These are phyloP conservation scores for Cryomyces minteri DNA, from an alignment of 495 filamentous ascomycete species.

Conservation along the genomic window DNA sequence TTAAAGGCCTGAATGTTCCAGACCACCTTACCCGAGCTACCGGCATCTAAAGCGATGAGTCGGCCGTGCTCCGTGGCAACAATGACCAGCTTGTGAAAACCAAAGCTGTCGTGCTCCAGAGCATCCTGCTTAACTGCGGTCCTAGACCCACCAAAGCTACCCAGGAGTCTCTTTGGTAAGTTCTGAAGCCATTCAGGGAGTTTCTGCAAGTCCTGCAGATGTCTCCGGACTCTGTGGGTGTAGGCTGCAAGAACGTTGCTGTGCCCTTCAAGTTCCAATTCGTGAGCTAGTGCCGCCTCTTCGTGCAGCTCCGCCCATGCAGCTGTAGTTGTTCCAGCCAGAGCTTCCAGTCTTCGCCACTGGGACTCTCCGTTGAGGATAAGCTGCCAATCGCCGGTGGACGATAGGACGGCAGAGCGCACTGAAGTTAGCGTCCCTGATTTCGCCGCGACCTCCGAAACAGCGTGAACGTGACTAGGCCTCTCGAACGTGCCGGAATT, in stretches of 20 bases:
- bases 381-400: slow-evolving; percentile 62
- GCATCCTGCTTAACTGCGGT: slow-evolving; percentile 27
- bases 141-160: slow-evolving; percentile 41
- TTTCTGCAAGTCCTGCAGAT: slow-evolving; percentile 57
- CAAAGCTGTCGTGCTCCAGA: slow-evolving; percentile 58
- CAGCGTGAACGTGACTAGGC: slow-evolving; percentile 36
- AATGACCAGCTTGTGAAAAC: slow-evolving; percentile 66
- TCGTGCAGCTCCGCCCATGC: slow-evolving; percentile 53
- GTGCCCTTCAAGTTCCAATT: slow-evolving; percentile 73
- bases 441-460: slow-evolving; percentile 59
- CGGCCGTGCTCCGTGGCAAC: slow-evolving; percentile 67
- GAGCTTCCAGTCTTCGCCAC: slow-evolving; percentile 69
- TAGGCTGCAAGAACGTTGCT: slow-evolving; percentile 64
- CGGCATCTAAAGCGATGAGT: slow-evolving; percentile 60
- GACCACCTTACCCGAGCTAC: slow-evolving; percentile 51
- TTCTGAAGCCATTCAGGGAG: slow-evolving; percentile 49
- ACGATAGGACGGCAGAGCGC: slow-evolving; percentile 49
- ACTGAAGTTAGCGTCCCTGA: slow-evolving; percentile 30
- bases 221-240: slow-evolving; percentile 68
- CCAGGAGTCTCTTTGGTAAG: slow-evolving; percentile 31
- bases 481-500: not conserved
- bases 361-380: slow-evolving; percentile 61
- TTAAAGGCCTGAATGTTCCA: slow-evolving; percentile 50
- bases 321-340: slow-evolving; percentile 58
- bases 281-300: slow-evolving; percentile 52